Base-by-base conservation (phyloP, 345 rosid genomes). In the Durio zibethinus region DNA sequence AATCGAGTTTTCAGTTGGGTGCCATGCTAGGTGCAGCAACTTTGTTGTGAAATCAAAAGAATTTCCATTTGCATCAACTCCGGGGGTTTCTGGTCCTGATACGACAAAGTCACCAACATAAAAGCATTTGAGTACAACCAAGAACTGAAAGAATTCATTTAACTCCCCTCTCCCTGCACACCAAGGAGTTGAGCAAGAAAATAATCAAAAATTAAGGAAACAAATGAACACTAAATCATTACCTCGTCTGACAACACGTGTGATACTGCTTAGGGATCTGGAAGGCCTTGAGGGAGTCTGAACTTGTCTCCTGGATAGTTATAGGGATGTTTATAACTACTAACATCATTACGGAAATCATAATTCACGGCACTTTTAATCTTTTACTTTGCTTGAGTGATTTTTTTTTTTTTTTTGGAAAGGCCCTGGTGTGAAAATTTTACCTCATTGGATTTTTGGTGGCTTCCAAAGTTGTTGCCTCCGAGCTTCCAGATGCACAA, bases 391-490 rank as follows among this genome's bases (percentile, higher is more conserved):
- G 20, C 6, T 59, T 25, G 25, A 56, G 21, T 63, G n/a, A n/a
- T n/a, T n/a, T n/a, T n/a, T n/a, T n/a, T n/a, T n/a, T n/a, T n/a
- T n/a, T n/a, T n/a, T n/a, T n/a, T n/a, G n/a, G n/a, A n/a, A n/a
- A n/a, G n/a, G n/a, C n/a, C n/a, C n/a, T n/a, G n/a, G n/a, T n/a
- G n/a, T n/a, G n/a, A 27, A 53, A 45, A 75, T 45, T 50, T 35
- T 88, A 97, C 99, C 99, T 97, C 98, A 87, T 92, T 71, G 99
- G 99, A 73, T 91, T 94, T 89, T 93, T 97, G 88, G 98, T 94
- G 82, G 98, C 98, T 87, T 97, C 99, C 87, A 97, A 87, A 60
- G 98, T 94, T 78, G 93, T 85, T 23, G 92, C 87, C 84, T 97
- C 99, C 2, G 88, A 71, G 82, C 89, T 91, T 81, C 93, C 98